Evolutionary conservation across 371 early-diverging fungal species (phyloP), one percentile per base, ranked within the genome.

Genomic region (Actinomortierella ambigua): DNA sequence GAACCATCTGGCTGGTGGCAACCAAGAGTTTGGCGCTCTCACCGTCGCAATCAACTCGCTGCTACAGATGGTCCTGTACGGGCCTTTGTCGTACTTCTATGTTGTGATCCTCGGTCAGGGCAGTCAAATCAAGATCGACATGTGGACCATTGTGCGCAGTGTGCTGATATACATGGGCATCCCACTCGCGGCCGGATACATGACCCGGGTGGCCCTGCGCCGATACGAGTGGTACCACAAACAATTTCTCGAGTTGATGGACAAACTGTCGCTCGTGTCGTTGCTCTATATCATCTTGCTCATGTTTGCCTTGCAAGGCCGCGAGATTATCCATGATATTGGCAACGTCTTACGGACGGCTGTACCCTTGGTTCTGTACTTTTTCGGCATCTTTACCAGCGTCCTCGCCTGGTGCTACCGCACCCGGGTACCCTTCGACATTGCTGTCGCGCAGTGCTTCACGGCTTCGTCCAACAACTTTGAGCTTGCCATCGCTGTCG

Each of bases 231-330:
- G 88, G 89, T 90, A 89, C 62, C 73, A 87, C 14, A 58, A 69
- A 4, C 71, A 34, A 20, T 89, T 90, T 58, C 26, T 90, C 29
- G 83, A 85, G 14, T 66, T 50, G 14, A 75, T 89, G 23, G 83
- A 81, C 17, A 84, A 86, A 3, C 60, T 81, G 13, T 82, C 89
- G 24, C 65, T 90, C 27, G 40, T 90, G 20, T 88, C 88, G 1
- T 65, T 92, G 34, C 63, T 90, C 18, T 92, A 81, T 63, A 88
- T 89, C 14, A 90, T 92, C 44, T 57, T 88, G 18, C 82, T 90
- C 61, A 89, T 92, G 88, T 92, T 92, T 81, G 84, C 89, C 11
- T 80, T 84, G 20, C 93, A 92, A 70, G 91, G 91, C 11, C 78
- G 83, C 27, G 75, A 82, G 28, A 87, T 92, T 63, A 81, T 90